Evolutionary conservation across 257 asterid genomes (phyloP).

Genomic region (Capsicum chinense): DNA sequence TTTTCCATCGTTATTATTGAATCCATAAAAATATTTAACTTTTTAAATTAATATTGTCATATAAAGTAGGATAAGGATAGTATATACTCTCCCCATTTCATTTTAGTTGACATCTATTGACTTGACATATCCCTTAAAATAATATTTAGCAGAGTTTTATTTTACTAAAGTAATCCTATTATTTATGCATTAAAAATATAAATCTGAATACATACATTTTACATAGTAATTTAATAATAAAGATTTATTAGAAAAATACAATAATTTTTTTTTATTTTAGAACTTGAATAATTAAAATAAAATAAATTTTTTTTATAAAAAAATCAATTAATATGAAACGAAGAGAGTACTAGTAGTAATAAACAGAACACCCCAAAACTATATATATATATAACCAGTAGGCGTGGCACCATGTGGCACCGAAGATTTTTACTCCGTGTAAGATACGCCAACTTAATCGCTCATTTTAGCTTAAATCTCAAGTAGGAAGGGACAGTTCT

Average conservation of each 20-base stretch:
- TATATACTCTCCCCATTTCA: not conserved
- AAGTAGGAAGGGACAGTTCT: not conserved
- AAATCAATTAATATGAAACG: too few relatives aligned
- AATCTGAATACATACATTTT: too few relatives aligned
- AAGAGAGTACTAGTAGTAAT: not conserved
- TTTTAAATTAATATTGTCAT: conserved; percentile 11
- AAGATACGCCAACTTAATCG: not conserved
- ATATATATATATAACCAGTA: not conserved
- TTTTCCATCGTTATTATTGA: conserved; percentile 13
- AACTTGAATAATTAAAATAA: too few relatives aligned
- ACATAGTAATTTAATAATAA: too few relatives aligned
- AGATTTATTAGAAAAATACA: too few relatives aligned
- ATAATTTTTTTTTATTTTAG: too few relatives aligned
- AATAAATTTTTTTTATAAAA: too few relatives aligned
- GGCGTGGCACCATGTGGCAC: conserved; percentile 7
- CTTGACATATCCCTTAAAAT: too few relatives aligned
- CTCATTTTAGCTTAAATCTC: not conserved
- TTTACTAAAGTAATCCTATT: too few relatives aligned
- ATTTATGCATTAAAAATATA: too few relatives aligned
- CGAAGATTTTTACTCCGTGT: not conserved
- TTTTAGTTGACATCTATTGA: too few relatives aligned
- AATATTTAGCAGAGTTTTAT: too few relatives aligned
- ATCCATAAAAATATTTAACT: not conserved
- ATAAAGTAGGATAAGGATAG: not conserved
- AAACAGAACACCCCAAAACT: not conserved